Base-by-base conservation (phyloP, 805 yeast genomes). In the Saccharomycopsis fermentans region DNA sequence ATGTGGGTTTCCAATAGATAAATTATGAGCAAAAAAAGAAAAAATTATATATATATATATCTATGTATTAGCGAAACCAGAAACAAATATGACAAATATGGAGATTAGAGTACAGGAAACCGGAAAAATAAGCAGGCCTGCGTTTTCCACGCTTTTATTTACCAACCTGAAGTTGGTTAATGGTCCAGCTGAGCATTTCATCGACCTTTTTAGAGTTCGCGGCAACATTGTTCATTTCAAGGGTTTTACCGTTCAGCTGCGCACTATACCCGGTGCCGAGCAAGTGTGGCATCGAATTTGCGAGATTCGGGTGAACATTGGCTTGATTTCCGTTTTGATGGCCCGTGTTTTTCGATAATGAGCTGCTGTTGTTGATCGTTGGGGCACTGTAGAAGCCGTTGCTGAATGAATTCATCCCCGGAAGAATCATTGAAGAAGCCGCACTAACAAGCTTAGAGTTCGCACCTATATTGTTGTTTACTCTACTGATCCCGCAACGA, bases 401-500 rank as follows among this genome's bases (percentile, higher is more conserved):
- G 27, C 32, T 32, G 19, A 58, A 50, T n/a, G 35, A 50, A 35
- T 55, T 58, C 54, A 54, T 58, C 12, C 57, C 57, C 24, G 60
- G 56, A 27, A 58, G 32, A n/a, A 55, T 55, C 55, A 55, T 58
- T 6, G 60, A 37, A 21, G 53, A 54, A 17, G 60, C 56, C 3
- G 56, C 54, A 47, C 53, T 58, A 19, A 56, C 39, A 26, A 56
- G 52, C 39, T 56, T 56, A 14, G 55, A 43, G 32, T 56, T 57
- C 6, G 26, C 27, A 36, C 29, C 39, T 21, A 24, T 39, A 48
- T 54, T 43, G 24, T 60, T 64, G 58, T 69, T 61, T 2, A 63
- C 68, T 53, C 86, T 81, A 52, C 91, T 84, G 1, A 88, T 86
- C 3, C 96, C 95, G 73, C 97, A 90, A 69, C 92, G 84, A 68